phyloP scores from a whole-genome alignment of 192 early-diverging fungal species.

The Mortierella hygrophila region DNA sequence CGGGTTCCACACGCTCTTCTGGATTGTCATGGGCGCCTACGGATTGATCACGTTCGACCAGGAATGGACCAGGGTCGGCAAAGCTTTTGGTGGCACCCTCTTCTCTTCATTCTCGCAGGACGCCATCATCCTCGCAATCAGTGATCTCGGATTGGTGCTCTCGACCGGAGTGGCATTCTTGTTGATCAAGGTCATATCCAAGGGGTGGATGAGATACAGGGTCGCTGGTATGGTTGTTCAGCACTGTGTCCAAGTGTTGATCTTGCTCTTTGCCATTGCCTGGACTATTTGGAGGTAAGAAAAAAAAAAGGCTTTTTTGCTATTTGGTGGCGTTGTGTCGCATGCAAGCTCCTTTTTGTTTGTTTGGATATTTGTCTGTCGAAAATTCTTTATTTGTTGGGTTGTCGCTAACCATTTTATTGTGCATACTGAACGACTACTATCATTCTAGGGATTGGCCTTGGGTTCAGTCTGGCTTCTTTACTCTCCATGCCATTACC shows the following conservation, averaged over 20 bases:
- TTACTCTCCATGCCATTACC: conserved; percentile 87
- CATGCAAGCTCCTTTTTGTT: neutral
- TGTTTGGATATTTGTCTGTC: conserved; percentile 15
- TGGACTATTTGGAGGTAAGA: conserved; percentile 71
- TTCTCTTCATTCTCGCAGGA: conserved; percentile 73
- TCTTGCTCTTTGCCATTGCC: conserved; percentile 68
- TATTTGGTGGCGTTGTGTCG: conserved; percentile 14
- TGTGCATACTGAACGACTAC: neutral
- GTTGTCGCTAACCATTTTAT: conserved; percentile 50
- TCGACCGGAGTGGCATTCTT: conserved; percentile 75
- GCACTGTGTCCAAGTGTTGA: conserved; percentile 68
- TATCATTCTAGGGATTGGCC: conserved; percentile 77
- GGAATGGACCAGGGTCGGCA: conserved; percentile 62
- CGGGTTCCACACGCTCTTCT: conserved; percentile 88
- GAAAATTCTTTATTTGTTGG: conserved; percentile 38
- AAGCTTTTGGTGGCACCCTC: conserved; percentile 60
- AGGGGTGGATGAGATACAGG: conserved; percentile 65
- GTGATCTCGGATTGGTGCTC: conserved; percentile 79
- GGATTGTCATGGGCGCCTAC: conserved; percentile 84
- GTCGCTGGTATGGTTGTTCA: conserved; percentile 67
- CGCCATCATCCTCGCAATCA: conserved; percentile 72
- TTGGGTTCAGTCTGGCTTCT: conserved; percentile 92
- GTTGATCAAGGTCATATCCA: conserved; percentile 67
- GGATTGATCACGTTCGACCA: conserved; percentile 68
- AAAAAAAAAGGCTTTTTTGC: neutral